phyloP scores from a whole-genome alignment of 495 filamentous ascomycete species.

The Trichoderma asperelloides region DNA sequence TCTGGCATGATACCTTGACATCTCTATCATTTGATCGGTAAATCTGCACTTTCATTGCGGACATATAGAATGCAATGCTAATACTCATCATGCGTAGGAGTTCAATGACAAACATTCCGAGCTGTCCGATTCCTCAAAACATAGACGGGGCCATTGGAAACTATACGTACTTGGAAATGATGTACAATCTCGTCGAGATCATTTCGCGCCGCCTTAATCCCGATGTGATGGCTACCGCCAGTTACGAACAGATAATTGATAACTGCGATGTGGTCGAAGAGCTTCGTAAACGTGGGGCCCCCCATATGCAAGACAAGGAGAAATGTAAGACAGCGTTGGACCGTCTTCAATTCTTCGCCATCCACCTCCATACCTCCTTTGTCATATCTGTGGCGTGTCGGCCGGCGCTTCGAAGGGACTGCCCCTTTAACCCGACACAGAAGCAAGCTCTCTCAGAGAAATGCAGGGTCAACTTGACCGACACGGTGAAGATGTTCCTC shows the following conservation, averaged over 20 bases:
- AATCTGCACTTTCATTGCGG: neutral
- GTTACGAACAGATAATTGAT: constrained; percentile 38
- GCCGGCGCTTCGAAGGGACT: constrained; percentile 38
- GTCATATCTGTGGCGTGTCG: constrained; percentile 48
- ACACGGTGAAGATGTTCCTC: constrained; percentile 60
- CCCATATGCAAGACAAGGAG: constrained; percentile 39
- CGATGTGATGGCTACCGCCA: constrained; percentile 35
- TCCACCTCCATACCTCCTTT: constrained; percentile 45
- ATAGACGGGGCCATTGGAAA: constrained; percentile 35
- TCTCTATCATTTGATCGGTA: constrained; percentile 49
- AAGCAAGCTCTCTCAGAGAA: constrained; percentile 40
- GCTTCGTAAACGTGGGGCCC: constrained; percentile 33
- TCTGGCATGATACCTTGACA: constrained; percentile 48
- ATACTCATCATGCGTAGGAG: constrained; percentile 18
- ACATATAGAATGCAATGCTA: neutral
- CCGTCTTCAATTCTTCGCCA: constrained; percentile 44
- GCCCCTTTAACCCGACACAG: constrained; percentile 30
- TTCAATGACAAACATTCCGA: constrained; percentile 43
- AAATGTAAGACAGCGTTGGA: constrained; percentile 46
- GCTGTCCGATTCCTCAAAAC: constrained; percentile 37
- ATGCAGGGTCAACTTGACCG: constrained; percentile 54
- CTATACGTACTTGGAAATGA: constrained; percentile 44
- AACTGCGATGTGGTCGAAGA: constrained; percentile 39
- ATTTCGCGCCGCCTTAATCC: constrained; percentile 43
- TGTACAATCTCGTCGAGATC: constrained; percentile 44